phyloP scores from a whole-genome alignment of 176 grass and related monocot genomes.

The Otatea glauca region DNA sequence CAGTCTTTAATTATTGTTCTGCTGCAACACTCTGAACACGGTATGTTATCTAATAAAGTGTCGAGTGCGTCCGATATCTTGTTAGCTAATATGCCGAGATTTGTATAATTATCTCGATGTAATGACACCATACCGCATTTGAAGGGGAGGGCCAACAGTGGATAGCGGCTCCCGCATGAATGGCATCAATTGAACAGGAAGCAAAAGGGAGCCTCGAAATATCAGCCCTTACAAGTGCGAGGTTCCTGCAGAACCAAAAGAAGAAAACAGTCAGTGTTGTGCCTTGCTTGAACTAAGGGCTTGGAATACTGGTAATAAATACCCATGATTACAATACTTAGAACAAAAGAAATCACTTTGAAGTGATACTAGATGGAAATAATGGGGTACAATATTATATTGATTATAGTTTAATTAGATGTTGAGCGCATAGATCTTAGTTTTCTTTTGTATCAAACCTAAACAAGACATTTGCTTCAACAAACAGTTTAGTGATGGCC shows the following conservation, averaged over 20 bases:
- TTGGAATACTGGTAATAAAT: neutral
- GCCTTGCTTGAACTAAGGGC: neutral
- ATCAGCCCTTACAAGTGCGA: constrained; percentile 92
- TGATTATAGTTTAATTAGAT: neutral
- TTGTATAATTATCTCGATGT: too few species aligned
- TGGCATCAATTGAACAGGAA: constrained; percentile 80
- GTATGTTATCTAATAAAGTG: too few species aligned
- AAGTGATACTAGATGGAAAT: neutral
- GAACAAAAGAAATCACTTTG: neutral
- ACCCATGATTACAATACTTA: neutral
- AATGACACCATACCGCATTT: constrained; percentile 63
- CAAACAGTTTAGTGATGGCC: neutral
- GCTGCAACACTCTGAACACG: too few species aligned
- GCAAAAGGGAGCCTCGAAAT: constrained; percentile 94
- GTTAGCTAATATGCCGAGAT: too few species aligned
- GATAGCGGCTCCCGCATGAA: constrained; percentile 93
- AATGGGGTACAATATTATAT: neutral
- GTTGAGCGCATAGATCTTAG: neutral
- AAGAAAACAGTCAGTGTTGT: neutral
- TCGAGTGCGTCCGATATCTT: too few species aligned
- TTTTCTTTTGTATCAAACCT: neutral
- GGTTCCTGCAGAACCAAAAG: constrained; percentile 58
- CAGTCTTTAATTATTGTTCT: too few species aligned
- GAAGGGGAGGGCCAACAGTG: constrained; percentile 98
- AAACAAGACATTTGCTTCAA: constrained; percentile 12